Base-by-base conservation (phyloP, 1,284 basidiomycete genomes). In the Apiotrichum veenhuisii region DNA sequence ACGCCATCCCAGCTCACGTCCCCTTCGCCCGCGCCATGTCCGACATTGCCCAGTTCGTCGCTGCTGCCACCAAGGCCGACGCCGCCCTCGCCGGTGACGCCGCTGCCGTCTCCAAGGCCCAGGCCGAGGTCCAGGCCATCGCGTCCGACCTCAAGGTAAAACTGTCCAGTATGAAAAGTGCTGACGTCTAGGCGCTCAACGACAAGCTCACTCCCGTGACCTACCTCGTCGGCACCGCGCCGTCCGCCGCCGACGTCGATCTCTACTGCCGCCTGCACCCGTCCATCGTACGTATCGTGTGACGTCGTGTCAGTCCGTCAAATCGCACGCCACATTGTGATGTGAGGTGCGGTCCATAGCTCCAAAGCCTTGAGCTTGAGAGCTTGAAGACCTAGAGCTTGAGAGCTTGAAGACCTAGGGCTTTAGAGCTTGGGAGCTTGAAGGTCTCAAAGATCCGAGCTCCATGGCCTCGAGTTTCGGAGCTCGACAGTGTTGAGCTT, bases 231-330 rank as follows among this genome's bases (percentile, higher is more conserved):
- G 83, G 82, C 71, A 89, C 76, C 64, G 83, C 87, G 66, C 79
- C 91, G 55, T 89, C 90, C n/a, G 86, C 85, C 17, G 91, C 91
- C 50, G 92, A 96, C 73, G 83, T 91, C 55, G 86, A 87, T 15
- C 77, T 94, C 47, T 95, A 91, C 74, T 89, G 87, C 20, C 84
- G 85, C 30, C 81, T 95, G 37, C 87, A 93, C 72, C 85, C 89
- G 18, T 79, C 82, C 43, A 72, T 92, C 64, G 91, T 93, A 71
- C 63, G 87, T 30, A 30, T 30, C 30, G 30, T 12, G 30, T 30
- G 30, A 81, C 3, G 18, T 4, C 11, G n/a, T 17, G 14, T 42
- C 30, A 5, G 43, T 15, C 5, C n/a, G n/a, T n/a, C n/a, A n/a
- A n/a, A n/a, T n/a, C n/a, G n/a, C n/a, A n/a, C n/a, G n/a, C n/a